These are phyloP conservation scores for Diophrys appendiculata DNA, from an alignment of 73 alveolate genomes.

Conservation along the genomic window DNA sequence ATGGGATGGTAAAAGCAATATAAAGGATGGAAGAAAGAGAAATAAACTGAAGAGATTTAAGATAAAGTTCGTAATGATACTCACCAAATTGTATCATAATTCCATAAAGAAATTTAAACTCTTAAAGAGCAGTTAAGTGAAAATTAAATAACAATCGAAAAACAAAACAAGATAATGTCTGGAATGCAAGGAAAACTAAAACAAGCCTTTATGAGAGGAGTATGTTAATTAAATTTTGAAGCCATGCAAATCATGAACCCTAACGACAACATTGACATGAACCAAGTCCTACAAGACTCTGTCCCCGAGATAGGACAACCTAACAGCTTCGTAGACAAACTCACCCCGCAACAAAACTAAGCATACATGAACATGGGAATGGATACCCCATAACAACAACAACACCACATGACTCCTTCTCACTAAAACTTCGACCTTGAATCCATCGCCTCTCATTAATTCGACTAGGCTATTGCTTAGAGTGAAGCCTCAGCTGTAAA, in stretches of 20 bases:
- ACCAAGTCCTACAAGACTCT: slow-evolving; percentile 10
- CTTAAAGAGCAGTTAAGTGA: slow-evolving; percentile 86
- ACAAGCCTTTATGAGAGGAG: slow-evolving; percentile 99
- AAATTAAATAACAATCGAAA: slow-evolving; percentile 73
- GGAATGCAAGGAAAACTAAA: slow-evolving; percentile 92
- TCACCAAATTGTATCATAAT: slow-evolving; percentile 58
- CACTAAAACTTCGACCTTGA: too few species aligned
- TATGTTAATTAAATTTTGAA: slow-evolving; percentile 97
- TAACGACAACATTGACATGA: slow-evolving; percentile 11
- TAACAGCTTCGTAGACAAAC: too few species aligned
- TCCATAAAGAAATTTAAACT: slow-evolving; percentile 87
- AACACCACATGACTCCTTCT: too few species aligned
- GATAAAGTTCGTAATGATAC: slow-evolving; percentile 47
- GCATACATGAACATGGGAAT: too few species aligned
- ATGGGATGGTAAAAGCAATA: slow-evolving; percentile 51
- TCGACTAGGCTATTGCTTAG: too few species aligned
- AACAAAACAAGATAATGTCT: slow-evolving; percentile 71
- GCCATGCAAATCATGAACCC: slow-evolving; percentile 96
- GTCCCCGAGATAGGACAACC: neutral
- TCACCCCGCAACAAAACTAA: neutral
- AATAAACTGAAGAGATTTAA: slow-evolving; percentile 45
- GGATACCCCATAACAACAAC: too few species aligned
- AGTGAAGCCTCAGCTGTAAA: too few species aligned
- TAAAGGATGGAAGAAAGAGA: slow-evolving; percentile 31
- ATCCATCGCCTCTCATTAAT: too few species aligned